Evolutionary conservation across 164 flowering plant species (phyloP).

Genomic region (Euptelea pleiosperma): DNA sequence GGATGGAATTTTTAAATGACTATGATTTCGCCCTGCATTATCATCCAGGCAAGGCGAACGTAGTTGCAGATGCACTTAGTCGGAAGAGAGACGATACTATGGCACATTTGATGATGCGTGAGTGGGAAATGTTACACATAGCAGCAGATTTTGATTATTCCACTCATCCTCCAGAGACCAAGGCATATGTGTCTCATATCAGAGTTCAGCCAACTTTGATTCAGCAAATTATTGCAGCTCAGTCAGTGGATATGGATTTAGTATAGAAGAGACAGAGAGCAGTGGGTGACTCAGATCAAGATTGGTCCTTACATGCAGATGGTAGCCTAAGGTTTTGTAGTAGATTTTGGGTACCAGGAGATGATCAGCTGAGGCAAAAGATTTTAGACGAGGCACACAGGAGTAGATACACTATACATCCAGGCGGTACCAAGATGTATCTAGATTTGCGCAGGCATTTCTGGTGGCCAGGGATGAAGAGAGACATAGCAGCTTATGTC

Average conservation of each 20-base stretch:
- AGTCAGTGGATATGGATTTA: neutral
- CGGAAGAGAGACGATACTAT: neutral
- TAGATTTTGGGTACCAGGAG: neutral
- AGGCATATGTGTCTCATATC: too few relatives aligned
- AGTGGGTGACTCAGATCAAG: neutral
- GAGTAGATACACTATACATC: conserved; percentile 3
- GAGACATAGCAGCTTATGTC: neutral
- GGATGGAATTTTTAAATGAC: conserved; percentile 6
- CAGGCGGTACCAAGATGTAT: conserved; percentile 14
- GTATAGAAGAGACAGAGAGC: neutral
- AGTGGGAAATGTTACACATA: neutral
- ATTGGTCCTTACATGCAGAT: neutral
- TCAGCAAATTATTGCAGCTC: neutral
- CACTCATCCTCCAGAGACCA: too few relatives aligned
- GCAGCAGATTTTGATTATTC: too few relatives aligned
- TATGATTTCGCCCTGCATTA: too few relatives aligned
- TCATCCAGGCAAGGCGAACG: conserved; percentile 21
- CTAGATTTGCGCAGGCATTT: neutral
- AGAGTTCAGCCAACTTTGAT: neutral
- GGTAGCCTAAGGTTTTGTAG: neutral
- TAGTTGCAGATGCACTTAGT: conserved; percentile 16
- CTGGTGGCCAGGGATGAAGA: conserved; percentile 9
- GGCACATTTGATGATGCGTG: neutral
- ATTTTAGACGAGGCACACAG: conserved; percentile 5
- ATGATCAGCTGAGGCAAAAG: neutral